A percentile compares a stretch with the other conserved stretches of the same genome.
phyloP scores from a whole-genome alignment of 129 eudicot species.

The Escallonia herrerae region DNA sequence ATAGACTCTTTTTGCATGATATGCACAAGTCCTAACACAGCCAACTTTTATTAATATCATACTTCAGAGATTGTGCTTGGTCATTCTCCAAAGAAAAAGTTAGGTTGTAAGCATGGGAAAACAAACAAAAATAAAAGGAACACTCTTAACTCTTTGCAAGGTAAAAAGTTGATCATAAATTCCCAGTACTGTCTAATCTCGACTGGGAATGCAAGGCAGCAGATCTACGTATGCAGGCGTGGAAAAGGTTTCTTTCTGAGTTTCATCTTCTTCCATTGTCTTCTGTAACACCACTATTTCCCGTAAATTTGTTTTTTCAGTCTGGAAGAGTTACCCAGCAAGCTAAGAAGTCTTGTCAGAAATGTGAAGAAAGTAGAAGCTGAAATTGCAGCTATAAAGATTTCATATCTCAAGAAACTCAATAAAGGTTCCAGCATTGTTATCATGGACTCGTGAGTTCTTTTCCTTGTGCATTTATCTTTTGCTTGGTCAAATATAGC shows the following conservation, averaged over 20 bases:
- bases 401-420: constrained; percentile 83
- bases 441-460: constrained; percentile 78
- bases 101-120: not conserved
- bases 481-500: not conserved
- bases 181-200: not conserved
- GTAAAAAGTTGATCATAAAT: not conserved
- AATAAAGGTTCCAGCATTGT: constrained; percentile 84
- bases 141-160: not conserved
- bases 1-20: too few relatives aligned
- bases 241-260: not conserved
- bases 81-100: too few relatives aligned
- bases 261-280: not conserved
- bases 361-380: constrained; percentile 80
- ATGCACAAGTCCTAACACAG: too few relatives aligned
- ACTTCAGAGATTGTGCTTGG: too few relatives aligned
- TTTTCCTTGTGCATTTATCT: not conserved
- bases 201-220: not conserved
- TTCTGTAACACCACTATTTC: too few relatives aligned
- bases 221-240: not conserved
- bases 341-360: constrained; percentile 62
- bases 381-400: constrained; percentile 81
- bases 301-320: constrained; percentile 24
- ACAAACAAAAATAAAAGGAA: not conserved
- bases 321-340: constrained; percentile 81
- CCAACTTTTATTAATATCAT: too few relatives aligned